Conservation (phyloP, 495 filamentous ascomycete species). For the Trichoderma reesei region DNA sequence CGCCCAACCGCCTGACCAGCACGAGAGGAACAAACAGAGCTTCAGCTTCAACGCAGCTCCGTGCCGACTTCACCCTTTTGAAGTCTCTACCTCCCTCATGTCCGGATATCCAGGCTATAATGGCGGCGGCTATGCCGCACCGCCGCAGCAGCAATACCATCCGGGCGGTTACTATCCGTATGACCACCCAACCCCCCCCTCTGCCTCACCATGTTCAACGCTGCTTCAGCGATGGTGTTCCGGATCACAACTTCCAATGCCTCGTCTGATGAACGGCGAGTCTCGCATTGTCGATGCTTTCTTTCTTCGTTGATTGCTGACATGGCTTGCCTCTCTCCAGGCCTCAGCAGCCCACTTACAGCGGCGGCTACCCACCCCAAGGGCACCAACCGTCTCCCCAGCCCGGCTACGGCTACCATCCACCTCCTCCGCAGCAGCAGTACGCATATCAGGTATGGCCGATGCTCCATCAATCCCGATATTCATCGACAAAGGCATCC, state of each 20-base stretch:
- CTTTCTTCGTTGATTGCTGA: slow-evolving; percentile 14
- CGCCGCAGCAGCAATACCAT: slow-evolving; percentile 20
- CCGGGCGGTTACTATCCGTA: slow-evolving; percentile 25
- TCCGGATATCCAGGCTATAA: slow-evolving; percentile 30
- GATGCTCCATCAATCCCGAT: background rate
- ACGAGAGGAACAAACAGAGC: too few species aligned
- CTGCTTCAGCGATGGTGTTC: background rate
- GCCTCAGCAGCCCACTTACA: slow-evolving; percentile 22
- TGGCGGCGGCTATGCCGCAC: slow-evolving; percentile 17
- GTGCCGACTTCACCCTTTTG: background rate
- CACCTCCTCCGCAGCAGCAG: slow-evolving; percentile 28
- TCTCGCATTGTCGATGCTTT: slow-evolving; percentile 8
- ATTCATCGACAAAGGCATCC: background rate
- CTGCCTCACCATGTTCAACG: background rate
- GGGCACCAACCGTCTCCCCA: slow-evolving; percentile 18
- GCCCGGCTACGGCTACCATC: slow-evolving; percentile 40
- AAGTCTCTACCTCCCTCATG: slow-evolving; percentile 15
- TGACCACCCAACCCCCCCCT: slow-evolving; percentile 9
- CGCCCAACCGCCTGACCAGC: background rate
- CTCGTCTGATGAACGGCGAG: background rate
- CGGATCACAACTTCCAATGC: background rate
- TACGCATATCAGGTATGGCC: slow-evolving; percentile 22
- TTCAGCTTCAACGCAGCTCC: slow-evolving; percentile 4
- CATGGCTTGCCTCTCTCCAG: slow-evolving; percentile 6
- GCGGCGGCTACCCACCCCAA: slow-evolving; percentile 32